Evolutionary conservation across 345 rosid genomes (phyloP), one percentile per base, ranked within the genome.

Genomic region (Pugionium dolabratum): DNA sequence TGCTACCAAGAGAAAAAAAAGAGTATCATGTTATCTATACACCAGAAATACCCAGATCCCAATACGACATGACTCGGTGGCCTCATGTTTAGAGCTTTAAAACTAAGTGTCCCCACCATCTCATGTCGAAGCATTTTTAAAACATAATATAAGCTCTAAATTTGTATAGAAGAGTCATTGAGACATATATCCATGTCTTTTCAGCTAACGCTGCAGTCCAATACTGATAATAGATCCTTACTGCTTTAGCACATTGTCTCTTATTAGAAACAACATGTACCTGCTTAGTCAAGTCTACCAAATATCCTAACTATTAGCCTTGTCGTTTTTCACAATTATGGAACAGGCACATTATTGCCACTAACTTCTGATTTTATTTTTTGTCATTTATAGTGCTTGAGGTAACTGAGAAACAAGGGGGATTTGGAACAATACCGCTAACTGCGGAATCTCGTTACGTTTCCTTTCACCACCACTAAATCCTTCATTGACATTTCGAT

Each of bases 381-480:
- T 3, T 40, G 49, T 41, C 64, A 55, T 43, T 54, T 30, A 5
- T 4, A 31, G 66, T 57, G 33, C 32, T 42, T 57, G 40, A 59
- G 33, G 62, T 4, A 28, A 72, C 33, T 64, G 29, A 44, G 2
- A 62, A 55, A 33, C 11, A 48, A 18, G 31, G 31, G 64, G 18
- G 5, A 56, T n/a, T 6, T 2, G 28, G 9, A 67, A 28, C 31
- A 59, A 43, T 84, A 91, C 97, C 84, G 96, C 96, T 35, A 95
- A 95, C 71, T 95, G 97, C 35, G 89, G 78, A 70, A 91, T 91
- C 77, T 95, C 99, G 32, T 95, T 95, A 63, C 93, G 96, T 71
- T 95, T 95, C 78, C 82, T 91, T 82, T 95, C 97, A 62, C 97
- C 99, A 9, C 99, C 97, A 62, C 99, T 94, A 69, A 94, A 94